Evolutionary conservation across 108 stramenopile species (phyloP).

Genomic region (Aurantiochytrium sp.): DNA sequence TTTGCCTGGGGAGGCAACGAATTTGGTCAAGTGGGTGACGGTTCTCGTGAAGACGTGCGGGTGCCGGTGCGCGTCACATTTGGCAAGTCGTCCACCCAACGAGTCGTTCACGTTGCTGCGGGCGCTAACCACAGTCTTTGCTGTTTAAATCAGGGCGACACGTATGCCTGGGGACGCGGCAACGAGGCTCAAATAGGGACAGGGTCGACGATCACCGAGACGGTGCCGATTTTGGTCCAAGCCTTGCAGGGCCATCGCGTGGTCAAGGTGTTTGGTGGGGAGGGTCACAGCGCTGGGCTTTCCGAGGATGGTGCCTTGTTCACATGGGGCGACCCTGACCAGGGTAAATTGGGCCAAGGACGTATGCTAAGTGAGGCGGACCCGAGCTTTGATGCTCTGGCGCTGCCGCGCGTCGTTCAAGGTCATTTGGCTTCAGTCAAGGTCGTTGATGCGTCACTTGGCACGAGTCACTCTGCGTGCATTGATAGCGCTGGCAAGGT

Average conservation of each 20-base stretch:
- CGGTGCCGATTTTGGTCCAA: not conserved
- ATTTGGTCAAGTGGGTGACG: not conserved
- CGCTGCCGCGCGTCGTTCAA: not conserved
- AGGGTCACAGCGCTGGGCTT: not conserved
- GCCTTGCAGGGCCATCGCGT: not conserved
- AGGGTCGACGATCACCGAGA: not conserved
- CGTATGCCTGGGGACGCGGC: not conserved
- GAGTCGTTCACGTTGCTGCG: not conserved
- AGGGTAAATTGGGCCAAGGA: not conserved
- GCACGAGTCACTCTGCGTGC: not conserved
- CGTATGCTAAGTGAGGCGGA: not conserved
- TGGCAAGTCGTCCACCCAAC: not conserved
- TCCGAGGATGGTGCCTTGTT: not conserved
- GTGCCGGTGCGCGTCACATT: not conserved
- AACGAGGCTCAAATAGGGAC: not conserved
- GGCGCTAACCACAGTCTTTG: slow-evolving; percentile 11
- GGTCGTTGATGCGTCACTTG: not conserved
- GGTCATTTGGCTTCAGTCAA: not conserved
- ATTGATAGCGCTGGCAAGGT: not conserved
- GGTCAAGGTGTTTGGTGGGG: not conserved
- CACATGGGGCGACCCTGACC: slow-evolving; percentile 1
- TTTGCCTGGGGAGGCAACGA: not conserved
- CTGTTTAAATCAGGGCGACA: not conserved
- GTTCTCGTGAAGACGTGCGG: not conserved
- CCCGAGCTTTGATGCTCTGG: not conserved